phyloP scores from a whole-genome alignment of 257 asterid genomes.

The Ballota nigra region DNA sequence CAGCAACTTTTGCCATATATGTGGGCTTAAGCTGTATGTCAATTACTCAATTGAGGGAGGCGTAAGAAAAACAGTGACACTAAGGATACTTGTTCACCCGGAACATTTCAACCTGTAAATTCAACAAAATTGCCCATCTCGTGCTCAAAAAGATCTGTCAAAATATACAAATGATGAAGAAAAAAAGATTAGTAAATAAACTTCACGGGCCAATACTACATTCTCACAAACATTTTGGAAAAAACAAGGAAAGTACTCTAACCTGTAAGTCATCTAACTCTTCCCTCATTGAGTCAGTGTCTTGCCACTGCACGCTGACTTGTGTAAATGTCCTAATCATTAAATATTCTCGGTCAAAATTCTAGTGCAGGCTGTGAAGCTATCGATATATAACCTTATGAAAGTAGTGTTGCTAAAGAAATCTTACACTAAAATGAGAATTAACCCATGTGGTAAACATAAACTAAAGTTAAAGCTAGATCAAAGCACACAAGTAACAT shows the following conservation, averaged over 20 bases:
- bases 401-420: conserved; percentile 4
- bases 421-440: conserved; percentile 3
- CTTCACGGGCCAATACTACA: conserved; percentile 9
- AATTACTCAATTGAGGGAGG: background rate
- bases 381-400: background rate
- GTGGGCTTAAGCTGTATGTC: conserved; percentile 15
- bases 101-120: conserved; percentile 98
- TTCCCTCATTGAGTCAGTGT: conserved; percentile 97
- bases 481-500: background rate
- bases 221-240: conserved; percentile 6
- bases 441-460: background rate
- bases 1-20: conserved; percentile 9
- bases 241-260: background rate
- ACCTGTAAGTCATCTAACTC: conserved; percentile 98
- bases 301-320: conserved; percentile 99
- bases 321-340: conserved; percentile 91
- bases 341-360: conserved; percentile 17
- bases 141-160: conserved; percentile 95
- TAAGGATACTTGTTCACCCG: conserved; percentile 98
- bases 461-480: conserved; percentile 11
- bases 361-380: background rate
- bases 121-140: conserved; percentile 94
- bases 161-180: conserved; percentile 26
- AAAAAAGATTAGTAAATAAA: conserved; percentile 5
- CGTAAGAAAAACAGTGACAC: background rate